Evolutionary conservation across 2,329 filamentous ascomycete species (phyloP), one percentile per base, ranked within the genome.

Genomic region (Hymenoscyphus linearis): DNA sequence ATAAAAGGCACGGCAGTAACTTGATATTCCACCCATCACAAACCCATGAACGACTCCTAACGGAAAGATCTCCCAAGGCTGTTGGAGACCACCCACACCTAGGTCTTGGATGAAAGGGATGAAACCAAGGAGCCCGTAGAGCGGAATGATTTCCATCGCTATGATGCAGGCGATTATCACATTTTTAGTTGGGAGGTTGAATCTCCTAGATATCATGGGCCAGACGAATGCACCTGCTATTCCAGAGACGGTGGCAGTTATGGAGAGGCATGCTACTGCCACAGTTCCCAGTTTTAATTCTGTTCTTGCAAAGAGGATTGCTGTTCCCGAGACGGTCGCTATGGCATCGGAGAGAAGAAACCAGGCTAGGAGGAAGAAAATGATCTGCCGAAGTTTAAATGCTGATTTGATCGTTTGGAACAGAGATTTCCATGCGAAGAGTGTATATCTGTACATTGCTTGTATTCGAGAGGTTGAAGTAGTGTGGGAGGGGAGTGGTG

Each of bases 11-110:
- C 93, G 87, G 72, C 93, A 98, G 75, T 98, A 97, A 22, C 89
- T 89, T 61, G 90, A 91, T 37, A 98, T 77, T 0, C 95, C 95
- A n/a, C 93, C 95, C 55, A 98, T 85, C 2, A 97, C 93, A 54
- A 99, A 85, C 0, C 95, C 95, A 73, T 96, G 97, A 16, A 98
- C 85, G 2, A 90, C 89, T 0, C 91, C 93, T 1, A 99, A 77
- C 0, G 91, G 90, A 70, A 95, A 98, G 89, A 99, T 97, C 70
- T 99, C 95, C 90, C 92, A 96, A 1, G 90, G 85, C 73, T 95
- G 87, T 74, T 96, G 93, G 13, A 99, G 80, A 1, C 95, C 95
- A 37, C 91, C 77, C 5, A 90, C 85, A 0, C 91, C 93, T 74
- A 89, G 85, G 10, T 80, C 77, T 69, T 85, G 82, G 55, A 98